Percentiles rank a stretch among this genome's conserved stretches.
These are phyloP conservation scores for Wickerhamiella azymoides DNA, from an alignment of 805 yeast species.

Conservation along the genomic window DNA sequence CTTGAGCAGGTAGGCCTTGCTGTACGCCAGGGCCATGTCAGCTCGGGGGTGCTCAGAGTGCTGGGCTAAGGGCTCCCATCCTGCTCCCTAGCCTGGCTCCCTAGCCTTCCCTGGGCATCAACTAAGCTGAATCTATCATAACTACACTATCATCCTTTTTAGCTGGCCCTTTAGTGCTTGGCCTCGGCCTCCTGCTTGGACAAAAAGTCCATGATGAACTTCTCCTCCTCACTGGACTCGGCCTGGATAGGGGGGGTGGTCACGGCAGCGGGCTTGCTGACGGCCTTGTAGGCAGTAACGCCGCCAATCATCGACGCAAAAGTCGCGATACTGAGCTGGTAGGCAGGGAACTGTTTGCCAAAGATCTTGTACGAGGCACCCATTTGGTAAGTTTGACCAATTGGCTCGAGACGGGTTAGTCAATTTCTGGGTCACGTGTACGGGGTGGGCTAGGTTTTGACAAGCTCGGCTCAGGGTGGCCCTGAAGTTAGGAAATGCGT, in stretches of 20 bases:
- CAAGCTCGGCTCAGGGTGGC: too few relatives aligned
- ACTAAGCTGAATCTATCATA: too few relatives aligned
- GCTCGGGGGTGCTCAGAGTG: too few relatives aligned
- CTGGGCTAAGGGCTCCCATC: too few relatives aligned
- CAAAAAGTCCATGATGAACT: slow-evolving; percentile 60
- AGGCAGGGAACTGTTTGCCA: slow-evolving; percentile 75
- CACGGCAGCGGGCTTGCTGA: slow-evolving; percentile 40
- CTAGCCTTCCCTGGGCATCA: too few relatives aligned
- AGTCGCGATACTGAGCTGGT: slow-evolving; percentile 76
- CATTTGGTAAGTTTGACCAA: slow-evolving; percentile 32
- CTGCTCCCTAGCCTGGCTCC: too few relatives aligned
- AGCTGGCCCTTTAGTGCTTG: slow-evolving; percentile 5
- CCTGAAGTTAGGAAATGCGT: too few relatives aligned
- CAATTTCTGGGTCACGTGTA: neutral
- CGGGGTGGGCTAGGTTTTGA: neutral
- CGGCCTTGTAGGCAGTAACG: slow-evolving; percentile 59
- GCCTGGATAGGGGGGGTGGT: slow-evolving; percentile 60
- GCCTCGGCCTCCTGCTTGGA: slow-evolving; percentile 30
- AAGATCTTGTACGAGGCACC: slow-evolving; percentile 73
- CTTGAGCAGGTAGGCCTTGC: slow-evolving; percentile 22
- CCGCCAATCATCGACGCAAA: slow-evolving; percentile 52
- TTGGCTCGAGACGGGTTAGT: neutral
- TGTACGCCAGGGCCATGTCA: slow-evolving; percentile 22
- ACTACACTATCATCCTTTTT: too few relatives aligned
- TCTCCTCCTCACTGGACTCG: slow-evolving; percentile 74